A percentile compares a stretch with the other conserved stretches of the same genome.
These are phyloP conservation scores for Hyphopichia pseudoburtonii DNA, from an alignment of 1,139 yeast genomes.

Conservation along the genomic window DNA sequence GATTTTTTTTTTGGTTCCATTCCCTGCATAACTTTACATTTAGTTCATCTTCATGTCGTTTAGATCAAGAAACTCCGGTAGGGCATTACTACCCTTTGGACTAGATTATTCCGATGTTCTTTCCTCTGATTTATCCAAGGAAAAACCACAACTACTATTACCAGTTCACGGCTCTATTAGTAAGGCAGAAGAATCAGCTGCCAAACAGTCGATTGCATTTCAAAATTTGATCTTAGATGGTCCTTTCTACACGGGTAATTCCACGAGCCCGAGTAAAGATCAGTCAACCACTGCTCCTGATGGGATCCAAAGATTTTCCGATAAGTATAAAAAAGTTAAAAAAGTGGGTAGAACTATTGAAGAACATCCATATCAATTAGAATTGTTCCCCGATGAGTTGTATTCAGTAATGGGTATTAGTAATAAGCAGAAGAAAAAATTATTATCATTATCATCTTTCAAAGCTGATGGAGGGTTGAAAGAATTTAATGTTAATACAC, in stretches of 20 bases:
- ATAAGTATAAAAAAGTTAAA: constrained; percentile 67
- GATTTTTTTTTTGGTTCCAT: too few species aligned
- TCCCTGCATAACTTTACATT: not conserved
- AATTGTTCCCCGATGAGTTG: constrained; percentile 78
- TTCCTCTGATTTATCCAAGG: constrained; percentile 28
- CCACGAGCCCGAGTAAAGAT: constrained; percentile 8
- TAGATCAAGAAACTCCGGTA: constrained; percentile 19
- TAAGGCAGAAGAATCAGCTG: constrained; percentile 55
- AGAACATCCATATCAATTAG: constrained; percentile 76
- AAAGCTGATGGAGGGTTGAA: constrained; percentile 48
- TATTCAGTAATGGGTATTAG: constrained; percentile 72
- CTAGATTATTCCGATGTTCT: constrained; percentile 62
- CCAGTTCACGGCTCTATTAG: constrained; percentile 72
- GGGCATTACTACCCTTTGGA: constrained; percentile 62
- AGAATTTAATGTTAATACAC: constrained; percentile 31
- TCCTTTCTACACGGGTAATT: constrained; percentile 68
- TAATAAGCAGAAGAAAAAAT: constrained; percentile 50
- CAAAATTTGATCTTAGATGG: constrained; percentile 64
- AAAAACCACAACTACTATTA: constrained; percentile 41
- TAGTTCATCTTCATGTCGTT: constrained; percentile 32
- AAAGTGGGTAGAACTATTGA: constrained; percentile 76
- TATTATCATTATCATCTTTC: constrained; percentile 51
- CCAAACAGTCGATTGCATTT: constrained; percentile 64
- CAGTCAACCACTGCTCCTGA: constrained; percentile 34
- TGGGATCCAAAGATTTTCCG: constrained; percentile 74